These are phyloP conservation scores for Cladosporium sp. DNA, from an alignment of 2,329 filamentous ascomycete species.

Conservation along the genomic window DNA sequence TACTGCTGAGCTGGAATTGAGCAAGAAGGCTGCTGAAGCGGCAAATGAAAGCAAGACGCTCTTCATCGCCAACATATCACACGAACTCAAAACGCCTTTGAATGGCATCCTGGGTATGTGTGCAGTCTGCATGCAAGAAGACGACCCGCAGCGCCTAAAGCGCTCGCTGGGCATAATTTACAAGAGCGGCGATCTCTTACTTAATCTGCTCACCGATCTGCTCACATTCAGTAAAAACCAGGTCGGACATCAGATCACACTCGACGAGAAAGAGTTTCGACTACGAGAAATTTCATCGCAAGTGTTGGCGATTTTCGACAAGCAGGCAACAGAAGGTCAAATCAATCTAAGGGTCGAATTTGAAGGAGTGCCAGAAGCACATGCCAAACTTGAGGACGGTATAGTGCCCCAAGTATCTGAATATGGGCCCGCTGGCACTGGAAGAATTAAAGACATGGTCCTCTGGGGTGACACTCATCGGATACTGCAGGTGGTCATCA, in stretches of 20 bases:
- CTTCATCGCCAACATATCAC: constrained; percentile 91
- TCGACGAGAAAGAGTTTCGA: constrained; percentile 84
- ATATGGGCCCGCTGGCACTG: constrained; percentile 54
- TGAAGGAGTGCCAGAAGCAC: constrained; percentile 45
- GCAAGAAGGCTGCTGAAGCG: constrained; percentile 89
- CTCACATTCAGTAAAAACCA: constrained; percentile 95
- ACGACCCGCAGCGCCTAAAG: constrained; percentile 74
- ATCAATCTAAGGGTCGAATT: constrained; percentile 75
- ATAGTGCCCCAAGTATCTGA: constrained; percentile 33
- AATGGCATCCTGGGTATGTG: constrained; percentile 96
- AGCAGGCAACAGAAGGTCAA: constrained; percentile 77
- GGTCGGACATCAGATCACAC: constrained; percentile 76
- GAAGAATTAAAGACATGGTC: constrained; percentile 78
- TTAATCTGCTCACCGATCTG: constrained; percentile 85
- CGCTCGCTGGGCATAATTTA: constrained; percentile 85
- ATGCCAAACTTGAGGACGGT: background rate
- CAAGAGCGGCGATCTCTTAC: constrained; percentile 78
- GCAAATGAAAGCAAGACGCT: constrained; percentile 96
- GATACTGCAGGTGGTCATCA: constrained; percentile 90
- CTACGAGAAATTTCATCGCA: constrained; percentile 82
- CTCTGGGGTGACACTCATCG: constrained; percentile 91
- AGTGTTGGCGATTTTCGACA: constrained; percentile 82
- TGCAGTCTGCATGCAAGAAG: constrained; percentile 88
- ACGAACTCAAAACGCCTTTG: constrained; percentile 87
- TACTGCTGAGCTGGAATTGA: constrained; percentile 81